Conservation (phyloP, 768 basidiomycete genomes). For the Lentinula boryana region DNA sequence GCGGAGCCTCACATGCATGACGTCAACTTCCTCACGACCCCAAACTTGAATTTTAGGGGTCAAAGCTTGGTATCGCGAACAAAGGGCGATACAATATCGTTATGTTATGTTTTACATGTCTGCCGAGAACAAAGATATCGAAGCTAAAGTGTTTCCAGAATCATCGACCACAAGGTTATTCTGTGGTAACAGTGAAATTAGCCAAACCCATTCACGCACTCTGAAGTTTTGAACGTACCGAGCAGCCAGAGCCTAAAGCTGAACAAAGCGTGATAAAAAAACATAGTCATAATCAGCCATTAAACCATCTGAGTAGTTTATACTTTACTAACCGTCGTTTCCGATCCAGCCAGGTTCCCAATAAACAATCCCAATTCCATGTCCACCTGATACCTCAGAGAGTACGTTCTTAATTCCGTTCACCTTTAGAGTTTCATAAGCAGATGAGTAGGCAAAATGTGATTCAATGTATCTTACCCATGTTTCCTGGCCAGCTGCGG, state of each 20-base stretch:
- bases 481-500: slow-evolving; percentile 42
- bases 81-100: no score
- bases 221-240: slow-evolving; percentile 22
- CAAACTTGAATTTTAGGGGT: neutral
- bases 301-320: neutral
- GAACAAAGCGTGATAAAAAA: neutral
- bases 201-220: neutral
- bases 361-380: slow-evolving; percentile 46
- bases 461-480: slow-evolving; percentile 29
- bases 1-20: neutral
- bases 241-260: slow-evolving; percentile 32
- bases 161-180: slow-evolving; percentile 45
- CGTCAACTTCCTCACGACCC: neutral
- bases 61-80: neutral
- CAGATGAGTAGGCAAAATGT: neutral
- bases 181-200: slow-evolving; percentile 17
- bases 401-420: slow-evolving; percentile 43
- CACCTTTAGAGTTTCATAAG: slow-evolving; percentile 1
- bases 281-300: neutral
- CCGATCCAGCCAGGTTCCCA: slow-evolving; percentile 68
- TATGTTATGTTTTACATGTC: slow-evolving; percentile 23
- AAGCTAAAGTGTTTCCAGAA: slow-evolving; percentile 35
- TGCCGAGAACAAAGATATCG: slow-evolving; percentile 32
- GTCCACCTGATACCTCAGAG: slow-evolving; percentile 38
- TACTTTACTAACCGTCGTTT: slow-evolving; percentile 31